Conservation (phyloP, 2,329 filamentous ascomycete genomes). For the Knufia petricola region DNA sequence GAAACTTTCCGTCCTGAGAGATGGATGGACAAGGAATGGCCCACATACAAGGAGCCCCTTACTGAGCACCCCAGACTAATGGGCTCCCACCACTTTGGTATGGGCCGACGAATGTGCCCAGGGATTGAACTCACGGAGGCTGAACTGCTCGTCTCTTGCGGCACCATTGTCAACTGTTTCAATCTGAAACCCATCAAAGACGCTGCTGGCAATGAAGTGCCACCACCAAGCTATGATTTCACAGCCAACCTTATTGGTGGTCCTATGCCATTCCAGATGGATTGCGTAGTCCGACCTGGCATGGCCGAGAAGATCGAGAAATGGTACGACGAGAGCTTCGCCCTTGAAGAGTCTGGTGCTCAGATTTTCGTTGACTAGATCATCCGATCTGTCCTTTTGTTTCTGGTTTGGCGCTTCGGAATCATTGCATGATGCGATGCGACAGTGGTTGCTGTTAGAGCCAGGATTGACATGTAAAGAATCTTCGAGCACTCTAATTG, state of each 20-base stretch:
- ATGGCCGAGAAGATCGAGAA: constrained; percentile 21
- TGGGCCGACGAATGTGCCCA: constrained; percentile 25
- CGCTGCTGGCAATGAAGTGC: constrained; percentile 20
- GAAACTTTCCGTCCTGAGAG: constrained; percentile 24
- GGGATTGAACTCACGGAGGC: constrained; percentile 24
- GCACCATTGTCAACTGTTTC: constrained; percentile 23
- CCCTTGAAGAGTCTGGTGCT: constrained; percentile 18
- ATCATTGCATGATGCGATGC: background rate
- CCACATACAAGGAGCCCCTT: constrained; percentile 25
- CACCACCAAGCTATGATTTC: constrained; percentile 19
- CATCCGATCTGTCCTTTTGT: background rate
- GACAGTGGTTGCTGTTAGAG: background rate
- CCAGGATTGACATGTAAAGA: background rate
- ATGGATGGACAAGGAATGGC: constrained; percentile 25
- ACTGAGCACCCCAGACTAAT: constrained; percentile 25
- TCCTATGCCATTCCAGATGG: constrained; percentile 24
- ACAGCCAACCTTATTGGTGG: constrained; percentile 23
- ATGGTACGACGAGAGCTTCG: constrained; percentile 23
- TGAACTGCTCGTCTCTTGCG: constrained; percentile 23
- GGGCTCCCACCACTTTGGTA: constrained; percentile 25
- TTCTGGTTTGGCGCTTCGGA: constrained; percentile 4
- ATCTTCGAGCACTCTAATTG: background rate
- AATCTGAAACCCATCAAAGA: constrained; percentile 20
- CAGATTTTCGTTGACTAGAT: constrained; percentile 8
- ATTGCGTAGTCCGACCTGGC: constrained; percentile 21